Evolutionary conservation across 441 rosid genomes (phyloP), one percentile per base, ranked within the genome.

Genomic region (Biscutella laevigata): DNA sequence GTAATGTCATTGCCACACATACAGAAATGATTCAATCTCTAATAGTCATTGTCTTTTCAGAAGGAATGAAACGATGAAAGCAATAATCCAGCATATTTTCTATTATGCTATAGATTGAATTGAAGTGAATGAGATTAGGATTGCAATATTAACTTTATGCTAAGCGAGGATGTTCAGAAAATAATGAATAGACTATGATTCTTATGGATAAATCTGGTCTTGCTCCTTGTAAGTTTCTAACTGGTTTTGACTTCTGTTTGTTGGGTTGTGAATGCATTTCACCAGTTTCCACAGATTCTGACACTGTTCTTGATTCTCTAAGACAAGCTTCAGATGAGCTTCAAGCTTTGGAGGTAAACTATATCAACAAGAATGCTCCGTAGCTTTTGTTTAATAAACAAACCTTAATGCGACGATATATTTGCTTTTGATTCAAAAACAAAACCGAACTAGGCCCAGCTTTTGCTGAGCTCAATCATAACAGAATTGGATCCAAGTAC

Each of bases 251-350:
- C 52, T 60, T 49, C 21, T 17, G 27, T 53, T 48, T 43, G 35
- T 62, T 38, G 27, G 61, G 9, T 44, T 33, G 37, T 65, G 12
- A n/a, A n/a, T n/a, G n/a, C n/a, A n/a, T n/a, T n/a, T n/a, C n/a
- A 57, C 22, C 71, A 85, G 91, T 80, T 60, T 58, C 71, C 20
- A 77, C 76, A 66, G 74, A 79, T 74, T 59, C 85, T 2, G 92
- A 80, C 52, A 51, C 67, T 3, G 81, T 86, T 61, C 76, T 92
- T 47, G 99, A 82, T 71, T 74, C 90, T 50, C 63, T 92, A 50
- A 78, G 66, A 67, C 95, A 84, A 74, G 95, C 99, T 68, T 73
- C 84, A 9, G 79, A 84, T 41, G 95, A 86, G 61, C 82, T 88
- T 61, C 72, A 79, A 69, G 69, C 77, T 29, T 62, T 88, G 71